Evolutionary conservation across 1,284 basidiomycete species (phyloP).

Genomic region (Puccinia polysora): DNA sequence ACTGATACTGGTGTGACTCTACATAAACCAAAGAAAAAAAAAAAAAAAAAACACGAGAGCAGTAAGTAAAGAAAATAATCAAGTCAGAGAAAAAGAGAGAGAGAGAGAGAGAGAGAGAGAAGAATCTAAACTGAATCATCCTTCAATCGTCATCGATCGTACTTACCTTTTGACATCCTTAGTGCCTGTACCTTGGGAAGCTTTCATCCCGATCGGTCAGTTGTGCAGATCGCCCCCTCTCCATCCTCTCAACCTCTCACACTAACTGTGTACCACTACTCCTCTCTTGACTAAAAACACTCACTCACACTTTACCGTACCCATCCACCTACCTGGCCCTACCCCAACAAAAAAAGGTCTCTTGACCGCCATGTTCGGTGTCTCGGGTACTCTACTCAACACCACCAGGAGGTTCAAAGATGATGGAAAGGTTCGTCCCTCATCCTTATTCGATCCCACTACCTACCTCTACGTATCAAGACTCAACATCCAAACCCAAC

Average conservation of each 20-base stretch:
- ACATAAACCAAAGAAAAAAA: too few relatives aligned
- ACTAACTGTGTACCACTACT: background rate
- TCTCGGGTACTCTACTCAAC: constrained; percentile 77
- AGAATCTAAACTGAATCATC: too few relatives aligned
- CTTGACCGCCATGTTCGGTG: constrained; percentile 79
- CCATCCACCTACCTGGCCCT: too few relatives aligned
- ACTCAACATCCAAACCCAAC: background rate
- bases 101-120: too few relatives aligned
- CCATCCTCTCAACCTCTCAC: background rate
- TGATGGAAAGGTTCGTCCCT: constrained; percentile 69
- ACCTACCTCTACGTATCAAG: background rate
- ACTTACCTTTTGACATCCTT: too few relatives aligned
- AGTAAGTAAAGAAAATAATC: too few relatives aligned
- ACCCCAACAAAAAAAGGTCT: too few relatives aligned
- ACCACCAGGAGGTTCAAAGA: constrained; percentile 72
- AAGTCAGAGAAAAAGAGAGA: too few relatives aligned
- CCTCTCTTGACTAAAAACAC: background rate
- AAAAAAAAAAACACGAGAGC: too few relatives aligned
- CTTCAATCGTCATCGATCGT: too few relatives aligned
- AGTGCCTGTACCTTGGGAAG: constrained; percentile 90
- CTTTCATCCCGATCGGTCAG: constrained; percentile 65
- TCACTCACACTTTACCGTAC: background rate
- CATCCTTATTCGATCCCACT: background rate
- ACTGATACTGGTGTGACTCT: too few relatives aligned
- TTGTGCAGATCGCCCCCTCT: background rate